Evolutionary conservation across 306 rosid species (phyloP), one percentile per base, ranked within the genome.

Genomic region (Lathyrus tuberosus): DNA sequence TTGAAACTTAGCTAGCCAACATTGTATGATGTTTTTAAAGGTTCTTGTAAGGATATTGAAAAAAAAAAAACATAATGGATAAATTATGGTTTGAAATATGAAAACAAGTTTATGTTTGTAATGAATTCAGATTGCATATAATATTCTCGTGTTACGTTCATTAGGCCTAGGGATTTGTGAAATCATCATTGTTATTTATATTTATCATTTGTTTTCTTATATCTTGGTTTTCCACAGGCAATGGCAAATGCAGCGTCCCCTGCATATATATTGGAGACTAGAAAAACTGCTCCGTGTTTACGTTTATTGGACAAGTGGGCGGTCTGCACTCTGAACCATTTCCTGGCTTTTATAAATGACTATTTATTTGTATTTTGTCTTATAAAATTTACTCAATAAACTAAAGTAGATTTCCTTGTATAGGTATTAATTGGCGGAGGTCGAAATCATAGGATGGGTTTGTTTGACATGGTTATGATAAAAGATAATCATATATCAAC

Each of bases 261-360:
- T 70, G 97, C 98, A 5, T 67, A 82, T 74, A 73, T 90, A 1
- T 72, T 87, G 83, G 97, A 94, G 83, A 94, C 96, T 3, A 84
- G 98, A 67, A 94, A 94, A 87, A 90, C 97, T 72, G 96, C 95
- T 48, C 97, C 98, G 2, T 88, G 95, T 59, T 79, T 94, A 83
- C 98, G 96, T 49, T 81, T 91, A 77, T 86, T 87, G 86, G 96
- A 94, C 68, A 91, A 94, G 87, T 87, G 97, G 98, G 98, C 96
- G 87, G 96, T 93, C 66, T 58, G 77, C 33, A 76, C 85, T 86
- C 71, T 72, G 62, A 43, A 76, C 83, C 84, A 47, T 75, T 69
- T 76, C 79, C 65, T 75, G 70, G 58, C 46, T 77, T 76, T 79
- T 43, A 61, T 40, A 41, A 16, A 28, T 53, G 26, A 15, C 49